Base-by-base conservation (phyloP, 306 rosid genomes). In the Sechiopsis laciniata region DNA sequence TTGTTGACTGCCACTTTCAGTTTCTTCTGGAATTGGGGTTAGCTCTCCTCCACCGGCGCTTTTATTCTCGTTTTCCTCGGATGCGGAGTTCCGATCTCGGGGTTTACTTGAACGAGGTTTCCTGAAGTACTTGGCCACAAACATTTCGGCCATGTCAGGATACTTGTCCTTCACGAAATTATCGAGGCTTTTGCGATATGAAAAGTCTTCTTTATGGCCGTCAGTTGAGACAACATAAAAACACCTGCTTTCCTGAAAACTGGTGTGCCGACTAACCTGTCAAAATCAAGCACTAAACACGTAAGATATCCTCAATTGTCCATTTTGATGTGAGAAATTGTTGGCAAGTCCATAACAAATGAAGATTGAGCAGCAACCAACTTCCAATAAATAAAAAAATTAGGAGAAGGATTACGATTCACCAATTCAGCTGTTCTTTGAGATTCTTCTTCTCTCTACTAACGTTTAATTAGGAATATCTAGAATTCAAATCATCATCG, bases 231-330 rank as follows among this genome's bases (percentile, higher is more conserved):
- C 90, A 40, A 90, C 79, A 8, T 83, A 89, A 14, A 94, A 83
- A 81, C 99, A 94, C 76, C 97, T 82, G 79, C 87, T 94, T 1
- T 89, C 98, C 80, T 80, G 91, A 72, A 86, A 89, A 74, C 51
- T 82, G 71, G 81, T 77, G 80, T 89, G 99, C 61, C 46, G 85
- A 84, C 81, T 81, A 35, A 94, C 86, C 98, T 94, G 92, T 54
- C 55, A 76, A 67, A 56, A 46, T 46, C 40, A 45, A 46, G 11
- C 57, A 22, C 32, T 65, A 46, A 72, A 77, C 55, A 35, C 6
- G 70, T 35, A 63, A 29, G 69, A 62, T 24, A 37, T 42, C 56
- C 15, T 54, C 61, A 52, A 50, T 24, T 70, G 21, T 51, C 46
- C 74, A n/a, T n/a, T 17, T 51, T 2, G 1, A 50, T 7, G 42